phyloP scores from a whole-genome alignment of 805 yeast genomes.

The Barnettozyma pratensis region DNA sequence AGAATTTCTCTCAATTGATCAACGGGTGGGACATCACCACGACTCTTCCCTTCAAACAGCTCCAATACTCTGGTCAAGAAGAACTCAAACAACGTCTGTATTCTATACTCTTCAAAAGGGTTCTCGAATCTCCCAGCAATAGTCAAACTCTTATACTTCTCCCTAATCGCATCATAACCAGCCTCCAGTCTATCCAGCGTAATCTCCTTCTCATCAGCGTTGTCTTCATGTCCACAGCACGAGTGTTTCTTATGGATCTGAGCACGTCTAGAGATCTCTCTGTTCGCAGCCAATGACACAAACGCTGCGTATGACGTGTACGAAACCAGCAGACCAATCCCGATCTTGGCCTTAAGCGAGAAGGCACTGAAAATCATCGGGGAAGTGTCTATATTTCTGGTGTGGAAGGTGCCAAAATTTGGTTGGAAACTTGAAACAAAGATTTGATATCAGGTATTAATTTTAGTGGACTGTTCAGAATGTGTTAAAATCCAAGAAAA shows the following conservation, averaged over 20 bases:
- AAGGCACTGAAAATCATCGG: slow-evolving; percentile 4
- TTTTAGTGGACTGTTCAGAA: too few relatives aligned
- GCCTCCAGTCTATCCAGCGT: neutral
- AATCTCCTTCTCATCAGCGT: neutral
- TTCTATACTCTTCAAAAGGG: slow-evolving; percentile 86
- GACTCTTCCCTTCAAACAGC: slow-evolving; percentile 50
- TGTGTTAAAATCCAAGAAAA: too few relatives aligned
- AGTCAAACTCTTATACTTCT: slow-evolving; percentile 41
- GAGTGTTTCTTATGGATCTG: slow-evolving; percentile 19
- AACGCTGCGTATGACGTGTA: slow-evolving; percentile 65
- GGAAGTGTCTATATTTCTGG: neutral
- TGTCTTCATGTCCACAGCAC: slow-evolving; percentile 4
- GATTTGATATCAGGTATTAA: too few relatives aligned
- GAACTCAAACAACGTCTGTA: slow-evolving; percentile 87
- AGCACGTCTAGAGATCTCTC: slow-evolving; percentile 45
- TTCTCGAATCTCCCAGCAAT: slow-evolving; percentile 80
- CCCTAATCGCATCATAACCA: slow-evolving; percentile 16
- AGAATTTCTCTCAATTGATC: slow-evolving; percentile 48
- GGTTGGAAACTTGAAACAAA: too few relatives aligned
- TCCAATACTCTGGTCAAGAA: slow-evolving; percentile 68
- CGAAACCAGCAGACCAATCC: slow-evolving; percentile 31
- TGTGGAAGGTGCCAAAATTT: neutral
- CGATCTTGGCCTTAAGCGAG: slow-evolving; percentile 23
- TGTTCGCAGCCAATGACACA: slow-evolving; percentile 49
- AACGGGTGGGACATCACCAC: slow-evolving; percentile 52